phyloP scores from a whole-genome alignment of 129 eudicot species.

The sunflower (Helianthus annuus) region HanXRQr2.0-SUNRISE NC_035435.2:164112812-164113311 shows the following conservation, averaged over 20 bases:
- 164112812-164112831: neutral
- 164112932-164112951: neutral
- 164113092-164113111: slow-evolving; percentile 65
- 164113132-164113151: slow-evolving; percentile 78
- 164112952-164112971: too few species aligned
- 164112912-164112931: too few species aligned
- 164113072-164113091: slow-evolving; percentile 67
- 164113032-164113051: slow-evolving; percentile 86
- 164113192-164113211: neutral
- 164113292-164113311: neutral
- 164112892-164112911: too few species aligned
- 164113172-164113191: slow-evolving; percentile 54
- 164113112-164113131: slow-evolving; percentile 70
- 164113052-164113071: slow-evolving; percentile 66
- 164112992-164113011: neutral
- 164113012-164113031: slow-evolving; percentile 23
- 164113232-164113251: neutral
- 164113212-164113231: neutral
- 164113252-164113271: neutral
- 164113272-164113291: slow-evolving; percentile 12
- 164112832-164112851: slow-evolving; percentile 1
- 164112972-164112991: neutral
- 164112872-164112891: neutral
- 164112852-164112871: slow-evolving; percentile 1
- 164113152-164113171: slow-evolving; percentile 83